Base-by-base conservation (phyloP, 2,329 filamentous ascomycete genomes). In the Periconia macrospinosa region DNA sequence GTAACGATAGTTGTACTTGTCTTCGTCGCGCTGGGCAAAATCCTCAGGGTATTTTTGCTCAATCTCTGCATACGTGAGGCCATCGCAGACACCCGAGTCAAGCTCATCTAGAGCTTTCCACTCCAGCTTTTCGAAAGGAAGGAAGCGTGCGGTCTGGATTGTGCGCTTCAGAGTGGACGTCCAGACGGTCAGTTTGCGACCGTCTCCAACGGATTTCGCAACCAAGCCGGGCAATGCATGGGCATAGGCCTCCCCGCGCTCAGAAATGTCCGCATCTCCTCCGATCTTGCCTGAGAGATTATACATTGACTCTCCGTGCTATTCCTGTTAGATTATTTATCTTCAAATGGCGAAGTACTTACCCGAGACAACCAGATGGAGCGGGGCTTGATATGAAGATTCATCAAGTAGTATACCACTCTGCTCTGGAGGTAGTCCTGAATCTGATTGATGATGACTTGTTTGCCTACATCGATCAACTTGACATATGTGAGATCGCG, bases 1-100 rank as follows among this genome's bases (percentile, higher is more conserved):
- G 76, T 99, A 99, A 53, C 94, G 91, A 78, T 99, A 99, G 79
- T 99, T 97, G 84, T 97, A 97, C 77, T 99, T 99, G 81, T 99
- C 94, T 62, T 96, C 91, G 74, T 99, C 94, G 58, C 94, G 91
- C 33, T 93, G 92, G 47, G 87, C 86, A 77, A 99, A 99, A 77
- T 99, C 94, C 63, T 97, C 92, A 0, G 94, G 94, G 71, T 91
- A 97, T 50, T 84, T 79, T 67, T 95, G 86, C 67, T 94, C 91
- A 70, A 99, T 97, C 71, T 99, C 89, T 68, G 91, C 90, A 73
- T 97, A 97, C 1, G 94, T 99, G 73, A 97, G 86, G 50, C 93
- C 92, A 67, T 99, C 94, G 77, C 94, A 99, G 45, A 97, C 91
- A 47, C 94, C 94, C 1, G 91, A 92, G 74, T 99, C 94, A 37